A percentile compares a stretch with the other conserved stretches of the same genome.
These are phyloP conservation scores for Blumeriella jaapii DNA, from an alignment of 2,329 filamentous ascomycete species.

Conservation along the genomic window DNA sequence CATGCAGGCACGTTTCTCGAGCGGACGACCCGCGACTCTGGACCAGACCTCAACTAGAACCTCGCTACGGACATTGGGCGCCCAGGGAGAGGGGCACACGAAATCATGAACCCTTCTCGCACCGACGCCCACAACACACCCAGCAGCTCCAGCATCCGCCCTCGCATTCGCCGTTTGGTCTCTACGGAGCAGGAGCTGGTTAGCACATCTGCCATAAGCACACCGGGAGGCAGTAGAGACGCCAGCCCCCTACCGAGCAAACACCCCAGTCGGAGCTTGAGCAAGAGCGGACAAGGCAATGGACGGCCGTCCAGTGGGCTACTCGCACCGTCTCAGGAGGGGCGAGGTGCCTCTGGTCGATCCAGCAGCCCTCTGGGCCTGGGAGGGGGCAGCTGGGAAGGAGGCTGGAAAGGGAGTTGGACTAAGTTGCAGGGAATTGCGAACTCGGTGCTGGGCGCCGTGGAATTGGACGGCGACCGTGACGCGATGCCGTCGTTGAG, in stretches of 20 bases:
- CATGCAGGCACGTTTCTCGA: constrained; percentile 16
- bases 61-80: not conserved
- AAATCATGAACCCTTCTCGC: constrained; percentile 15
- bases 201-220: constrained; percentile 23
- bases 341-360: constrained; percentile 6
- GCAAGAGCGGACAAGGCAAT: not conserved
- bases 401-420: constrained; percentile 25
- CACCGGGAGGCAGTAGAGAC: constrained; percentile 32
- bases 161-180: constrained; percentile 23
- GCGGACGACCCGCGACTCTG: constrained; percentile 10
- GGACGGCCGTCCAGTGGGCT: constrained; percentile 10
- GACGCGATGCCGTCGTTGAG: constrained; percentile 2
- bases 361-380: not conserved
- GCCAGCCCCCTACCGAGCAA: constrained; percentile 39
- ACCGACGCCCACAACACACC: no score
- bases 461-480: constrained; percentile 6
- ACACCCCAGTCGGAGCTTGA: constrained; percentile 25
- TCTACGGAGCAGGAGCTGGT: constrained; percentile 25
- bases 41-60: constrained; percentile 1
- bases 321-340: constrained; percentile 10
- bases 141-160: constrained; percentile 20
- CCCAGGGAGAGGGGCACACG: not conserved
- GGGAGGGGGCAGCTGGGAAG: constrained; percentile 11
- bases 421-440: constrained; percentile 25
- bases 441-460: constrained; percentile 25